Evolutionary conservation across 176 grass and related monocot genomes (phyloP), one percentile per base, ranked within the genome.

Genomic region (Carex pumila): DNA sequence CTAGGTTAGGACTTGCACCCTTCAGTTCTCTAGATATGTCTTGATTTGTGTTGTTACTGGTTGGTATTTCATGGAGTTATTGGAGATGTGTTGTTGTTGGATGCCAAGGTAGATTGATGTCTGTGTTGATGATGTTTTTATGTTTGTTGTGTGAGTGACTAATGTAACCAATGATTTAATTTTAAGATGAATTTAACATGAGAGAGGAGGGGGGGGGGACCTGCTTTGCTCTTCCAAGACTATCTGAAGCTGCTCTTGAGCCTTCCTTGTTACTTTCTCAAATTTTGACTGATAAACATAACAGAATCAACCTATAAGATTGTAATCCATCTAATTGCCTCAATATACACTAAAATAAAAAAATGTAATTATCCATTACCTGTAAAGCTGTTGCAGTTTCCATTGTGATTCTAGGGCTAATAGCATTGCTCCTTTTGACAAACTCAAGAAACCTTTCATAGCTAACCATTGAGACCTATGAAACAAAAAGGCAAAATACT

Each of bases 211-310:
- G 66, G 25, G 25, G 25, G 31, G 22, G 12, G 39, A 98, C 95
- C 95, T 98, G 95, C 88, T 98, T 69, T 93, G 89, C 85, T 95
- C 92, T 90, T 98, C 92, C 81, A 98, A 39, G 34, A 95, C 95
- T 81, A 93, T 90, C 87, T 98, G 95, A 87, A 98, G 71, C 83
- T 98, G 95, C 71, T 98, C 95, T 70, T 98, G 95, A 86, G 95
- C 95, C 82, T 84, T 93, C 65, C 91, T 89, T 78, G 95, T 98
- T 8, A 95, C 95, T 84, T 93, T 86, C 86, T 94, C 95, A 79
- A 98, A 69, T 81, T 98, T 98, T 65, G 94, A 81, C 95, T 98
- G 91, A 58, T n/a, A 61, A 87, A 19, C 77, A 88, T 36, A 85
- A 87, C 87, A 86, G 43, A 67, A 79, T 29, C 8, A 61, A 69